Evolutionary conservation across 345 rosid species (phyloP), one percentile per base, ranked within the genome.

Genomic region (Clarkia xantiana): DNA sequence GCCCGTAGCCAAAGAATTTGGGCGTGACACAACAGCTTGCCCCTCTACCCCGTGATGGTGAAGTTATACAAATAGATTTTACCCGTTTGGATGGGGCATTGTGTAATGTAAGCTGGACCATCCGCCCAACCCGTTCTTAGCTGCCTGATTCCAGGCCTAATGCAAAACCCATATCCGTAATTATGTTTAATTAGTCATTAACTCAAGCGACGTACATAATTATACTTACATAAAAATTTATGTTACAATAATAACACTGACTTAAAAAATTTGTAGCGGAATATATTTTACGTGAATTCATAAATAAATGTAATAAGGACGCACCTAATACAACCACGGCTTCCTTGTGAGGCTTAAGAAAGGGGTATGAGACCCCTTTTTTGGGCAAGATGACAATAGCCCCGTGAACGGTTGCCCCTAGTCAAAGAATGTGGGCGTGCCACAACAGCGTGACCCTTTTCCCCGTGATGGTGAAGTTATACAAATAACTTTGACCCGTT

Each of bases 351-450:
- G 97, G 95, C 42, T 76, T 72, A 0, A 91, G 97, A 52, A 90
- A 90, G 5, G 97, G 97, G 56, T 86, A 90, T 0, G 97, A 91
- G 49, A 81, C 91, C 0, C 84, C 91, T 0, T 64, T 86, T 49
- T 86, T 86, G 18, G 96, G 97, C 64, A 86, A 64, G 56, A 90
- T 67, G 6, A 83, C 94, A 12, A 86, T 44, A 18, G 81, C 96
- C 6, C 97, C 96, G 16, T 86, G 68, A 40, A 90, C 84, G 0
- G 97, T 90, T 53, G 89, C 76, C 65, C 94, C 71, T 8, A 86
- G 84, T 96, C 97, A 90, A 36, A 83, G 86, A 42, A 90, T 79
- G 22, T 90, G 97, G 7, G 94, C 97, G 42, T 90, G 97, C 94
- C 94, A 90, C 22, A 80, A 65, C 22, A 90, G 78, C 0, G 95